Evolutionary conservation across 164 flowering plant species (phyloP).

Genomic region (Aristolochia fimbriata): DNA sequence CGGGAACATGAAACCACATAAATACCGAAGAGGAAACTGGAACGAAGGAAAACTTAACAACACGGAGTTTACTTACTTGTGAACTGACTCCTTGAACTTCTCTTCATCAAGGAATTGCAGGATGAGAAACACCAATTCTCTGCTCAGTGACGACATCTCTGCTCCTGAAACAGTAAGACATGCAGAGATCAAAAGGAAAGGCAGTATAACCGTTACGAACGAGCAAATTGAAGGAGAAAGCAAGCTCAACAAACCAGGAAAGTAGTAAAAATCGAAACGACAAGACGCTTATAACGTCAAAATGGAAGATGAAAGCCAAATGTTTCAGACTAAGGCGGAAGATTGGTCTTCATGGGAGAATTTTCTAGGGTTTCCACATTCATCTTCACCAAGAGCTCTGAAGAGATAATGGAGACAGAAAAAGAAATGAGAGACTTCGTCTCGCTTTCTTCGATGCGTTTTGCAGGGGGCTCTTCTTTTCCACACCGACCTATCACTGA

Average conservation of each 20-base stretch:
- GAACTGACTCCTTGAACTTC: constrained; percentile 86
- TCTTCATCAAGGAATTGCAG: constrained; percentile 91
- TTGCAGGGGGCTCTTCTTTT: constrained; percentile 26
- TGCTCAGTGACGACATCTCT: constrained; percentile 71
- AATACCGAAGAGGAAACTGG: not conserved
- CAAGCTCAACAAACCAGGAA: no score
- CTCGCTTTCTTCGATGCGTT: constrained; percentile 49
- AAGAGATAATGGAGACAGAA: constrained; percentile 16
- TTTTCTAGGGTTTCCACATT: constrained; percentile 15
- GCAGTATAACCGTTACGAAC: no score
- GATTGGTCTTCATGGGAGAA: not conserved
- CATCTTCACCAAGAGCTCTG: constrained; percentile 3
- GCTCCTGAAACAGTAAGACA: constrained; percentile 1
- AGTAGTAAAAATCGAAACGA: no score
- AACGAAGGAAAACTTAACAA: not conserved
- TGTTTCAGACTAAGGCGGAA: not conserved
- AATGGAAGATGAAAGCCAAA: not conserved
- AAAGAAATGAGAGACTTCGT: constrained; percentile 18
- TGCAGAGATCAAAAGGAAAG: not conserved
- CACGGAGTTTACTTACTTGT: constrained; percentile 30
- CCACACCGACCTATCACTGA: constrained; percentile 33
- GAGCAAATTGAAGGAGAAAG: no score
- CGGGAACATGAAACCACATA: constrained; percentile 1
- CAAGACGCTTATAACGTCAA: no score
- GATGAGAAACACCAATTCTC: constrained; percentile 88